Evolutionary conservation across 2,329 filamentous ascomycete species (phyloP).

Genomic region (Sclerotinia trifoliorum): DNA sequence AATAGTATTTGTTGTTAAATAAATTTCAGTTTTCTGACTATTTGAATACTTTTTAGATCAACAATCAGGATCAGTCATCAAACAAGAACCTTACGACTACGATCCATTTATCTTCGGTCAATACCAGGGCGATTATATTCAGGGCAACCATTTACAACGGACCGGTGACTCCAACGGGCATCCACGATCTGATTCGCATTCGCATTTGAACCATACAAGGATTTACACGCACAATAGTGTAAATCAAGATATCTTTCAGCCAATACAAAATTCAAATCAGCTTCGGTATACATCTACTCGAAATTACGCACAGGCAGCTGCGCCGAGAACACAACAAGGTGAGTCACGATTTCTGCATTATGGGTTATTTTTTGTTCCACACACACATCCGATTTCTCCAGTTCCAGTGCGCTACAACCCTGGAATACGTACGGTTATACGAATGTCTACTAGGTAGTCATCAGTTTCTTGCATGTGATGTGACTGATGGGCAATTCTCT

Average conservation of each 20-base stretch:
- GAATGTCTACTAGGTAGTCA: neutral
- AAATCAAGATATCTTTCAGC: constrained; percentile 2
- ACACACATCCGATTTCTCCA: neutral
- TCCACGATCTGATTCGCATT: neutral
- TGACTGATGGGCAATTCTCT: neutral
- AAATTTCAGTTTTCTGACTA: neutral
- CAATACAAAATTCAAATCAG: constrained; percentile 7
- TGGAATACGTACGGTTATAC: neutral
- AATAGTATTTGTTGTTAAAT: neutral
- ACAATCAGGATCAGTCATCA: constrained; percentile 16
- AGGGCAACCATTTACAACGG: neutral
- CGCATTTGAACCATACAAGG: constrained; percentile 17
- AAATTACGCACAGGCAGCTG: constrained; percentile 11
- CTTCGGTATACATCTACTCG: neutral
- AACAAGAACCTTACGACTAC: constrained; percentile 13
- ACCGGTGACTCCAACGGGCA: constrained; percentile 11
- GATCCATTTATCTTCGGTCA: constrained; percentile 15
- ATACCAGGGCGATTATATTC: constrained; percentile 6
- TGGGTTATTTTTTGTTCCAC: neutral
- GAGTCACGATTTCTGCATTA: constrained; percentile 19
- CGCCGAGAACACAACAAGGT: constrained; percentile 18
- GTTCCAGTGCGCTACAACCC: neutral
- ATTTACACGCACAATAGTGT: neutral
- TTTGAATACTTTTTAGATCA: constrained; percentile 6
- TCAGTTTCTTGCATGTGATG: constrained; percentile 5